phyloP scores from a whole-genome alignment of 352 stramenopile genomes.

The Phytophthora citricola region DNA sequence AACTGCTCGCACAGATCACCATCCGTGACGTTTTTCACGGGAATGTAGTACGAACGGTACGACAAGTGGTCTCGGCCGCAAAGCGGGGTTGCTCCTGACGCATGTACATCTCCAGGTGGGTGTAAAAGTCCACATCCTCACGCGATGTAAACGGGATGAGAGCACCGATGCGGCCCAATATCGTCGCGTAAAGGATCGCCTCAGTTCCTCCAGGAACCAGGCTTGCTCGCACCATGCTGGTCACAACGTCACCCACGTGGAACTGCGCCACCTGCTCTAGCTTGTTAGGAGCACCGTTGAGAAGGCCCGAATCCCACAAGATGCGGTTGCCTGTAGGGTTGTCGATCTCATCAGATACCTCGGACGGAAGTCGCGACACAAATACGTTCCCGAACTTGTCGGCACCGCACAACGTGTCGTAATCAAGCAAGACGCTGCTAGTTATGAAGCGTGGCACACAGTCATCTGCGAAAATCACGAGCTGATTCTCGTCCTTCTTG shows the following conservation, averaged over 20 bases:
- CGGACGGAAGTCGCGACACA: conserved; percentile 93
- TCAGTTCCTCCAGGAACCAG: conserved; percentile 97
- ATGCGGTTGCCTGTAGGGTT: conserved; percentile 96
- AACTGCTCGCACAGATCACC: conserved; percentile 99
- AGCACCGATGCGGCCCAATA: conserved; percentile 96
- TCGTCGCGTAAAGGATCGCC: conserved; percentile 97
- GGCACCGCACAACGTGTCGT: conserved; percentile 97
- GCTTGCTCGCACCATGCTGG: conserved; percentile 94
- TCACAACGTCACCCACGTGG: conserved; percentile 99
- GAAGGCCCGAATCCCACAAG: conserved; percentile 94
- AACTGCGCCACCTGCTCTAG: conserved; percentile 97
- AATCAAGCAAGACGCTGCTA: conserved; percentile 94
- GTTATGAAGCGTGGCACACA: conserved; percentile 87
- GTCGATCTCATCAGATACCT: conserved; percentile 96
- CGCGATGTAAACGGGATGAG: conserved; percentile 97
- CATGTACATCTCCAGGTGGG: conserved; percentile 97
- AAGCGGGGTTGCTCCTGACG: conserved; percentile 92
- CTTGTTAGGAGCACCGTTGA: conserved; percentile 96
- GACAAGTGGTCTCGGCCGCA: conserved; percentile 96
- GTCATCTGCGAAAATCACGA: conserved; percentile 98
- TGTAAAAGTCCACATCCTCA: conserved; percentile 99
- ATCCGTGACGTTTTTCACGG: conserved; percentile 98
- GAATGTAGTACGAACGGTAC: conserved; percentile 98
- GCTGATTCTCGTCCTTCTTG: conserved; percentile 95
- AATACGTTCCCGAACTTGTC: conserved; percentile 99